A percentile compares a stretch with the other conserved stretches of the same genome.
Evolutionary conservation across 352 stramenopile species (phyloP).

Genomic region (Phytophthora colocasiae): DNA sequence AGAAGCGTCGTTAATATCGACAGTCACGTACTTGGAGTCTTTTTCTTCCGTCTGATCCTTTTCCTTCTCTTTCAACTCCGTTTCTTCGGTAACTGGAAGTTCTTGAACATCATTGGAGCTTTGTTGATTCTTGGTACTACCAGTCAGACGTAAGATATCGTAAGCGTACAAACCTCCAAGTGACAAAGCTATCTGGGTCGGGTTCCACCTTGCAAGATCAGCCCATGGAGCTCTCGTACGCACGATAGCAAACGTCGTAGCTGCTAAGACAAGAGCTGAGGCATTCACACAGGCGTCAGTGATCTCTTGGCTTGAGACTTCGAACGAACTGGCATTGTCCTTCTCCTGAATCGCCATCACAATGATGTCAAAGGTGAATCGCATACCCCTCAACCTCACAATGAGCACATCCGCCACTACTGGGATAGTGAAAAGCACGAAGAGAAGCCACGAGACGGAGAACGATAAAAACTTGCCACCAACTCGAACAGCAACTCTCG

Average conservation of each 20-base stretch:
- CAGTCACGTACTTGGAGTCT: slow-evolving; percentile 7
- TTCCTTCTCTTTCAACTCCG: background rate
- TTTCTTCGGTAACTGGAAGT: background rate
- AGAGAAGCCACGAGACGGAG: slow-evolving; percentile 35
- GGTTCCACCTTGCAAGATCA: slow-evolving; percentile 25
- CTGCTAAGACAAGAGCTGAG: background rate
- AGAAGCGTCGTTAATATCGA: slow-evolving; percentile 6
- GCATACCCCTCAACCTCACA: slow-evolving; percentile 37
- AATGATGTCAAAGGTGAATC: slow-evolving; percentile 57
- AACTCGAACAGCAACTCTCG: background rate
- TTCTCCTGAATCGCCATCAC: slow-evolving; percentile 36
- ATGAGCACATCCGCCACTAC: slow-evolving; percentile 46
- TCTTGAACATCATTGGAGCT: background rate
- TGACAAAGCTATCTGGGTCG: background rate
- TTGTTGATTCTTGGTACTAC: slow-evolving; percentile 1
- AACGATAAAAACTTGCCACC: slow-evolving; percentile 33
- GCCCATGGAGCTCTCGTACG: slow-evolving; percentile 12
- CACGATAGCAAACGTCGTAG: slow-evolving; percentile 16
- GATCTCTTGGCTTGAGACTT: slow-evolving; percentile 21
- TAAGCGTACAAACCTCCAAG: background rate
- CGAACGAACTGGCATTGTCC: slow-evolving; percentile 11
- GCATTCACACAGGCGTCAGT: slow-evolving; percentile 13
- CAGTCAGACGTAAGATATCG: background rate
- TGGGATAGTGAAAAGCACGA: slow-evolving; percentile 26
- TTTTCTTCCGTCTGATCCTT: background rate